Evolutionary conservation across 148 eudicot species (phyloP), one percentile per base, ranked within the genome.

Genomic region (Dianthus caryophyllus): DNA sequence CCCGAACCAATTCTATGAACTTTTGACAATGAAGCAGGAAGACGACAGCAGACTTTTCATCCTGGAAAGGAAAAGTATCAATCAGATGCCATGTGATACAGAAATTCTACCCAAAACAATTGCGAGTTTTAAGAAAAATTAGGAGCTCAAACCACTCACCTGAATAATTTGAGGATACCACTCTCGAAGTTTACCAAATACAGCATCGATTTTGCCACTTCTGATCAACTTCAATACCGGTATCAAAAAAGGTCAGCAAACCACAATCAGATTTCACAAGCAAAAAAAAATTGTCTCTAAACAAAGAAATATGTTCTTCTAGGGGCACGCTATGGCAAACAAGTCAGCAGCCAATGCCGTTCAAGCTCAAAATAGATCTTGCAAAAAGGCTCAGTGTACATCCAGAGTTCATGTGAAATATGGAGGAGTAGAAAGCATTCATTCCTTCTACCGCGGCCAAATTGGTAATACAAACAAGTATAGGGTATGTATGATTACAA

Each of bases 1-100:
- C 98, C 96, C 97, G 86, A 61, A 94, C 84, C 69, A 94, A 81
- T 76, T 94, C 98, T 61, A 94, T 86, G 69, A 87, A 94, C 66
- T 90, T 86, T 54, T 94, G 98, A 78, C 85, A 94, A 69, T 90
- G 96, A 72, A 94, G 92, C 68, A 94, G 82, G 75, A 90, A 89
- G 76, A 87, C 86, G 41, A 84, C 74, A 67, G 88, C 77, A 67
- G 98, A 94, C 77, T 78, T 82, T 56, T 79, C 85, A 71, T 88
- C 87, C 98, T 94, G 97, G 82, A 80, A 60, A 62, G 74, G 25
- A 3, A 74, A 61, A 67, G 69, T 18, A 39, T 36, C 25, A 16
- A 64, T 52, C 71, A 69, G 68, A 63, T 66, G 55, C 74, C 61
- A 18, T 50, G 20, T 1, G 21, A 2, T n/a, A 53, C n/a, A 20